Conservation (phyloP, 2,329 filamentous ascomycete genomes). For the Arthrobotrys pseudoclavata region DNA sequence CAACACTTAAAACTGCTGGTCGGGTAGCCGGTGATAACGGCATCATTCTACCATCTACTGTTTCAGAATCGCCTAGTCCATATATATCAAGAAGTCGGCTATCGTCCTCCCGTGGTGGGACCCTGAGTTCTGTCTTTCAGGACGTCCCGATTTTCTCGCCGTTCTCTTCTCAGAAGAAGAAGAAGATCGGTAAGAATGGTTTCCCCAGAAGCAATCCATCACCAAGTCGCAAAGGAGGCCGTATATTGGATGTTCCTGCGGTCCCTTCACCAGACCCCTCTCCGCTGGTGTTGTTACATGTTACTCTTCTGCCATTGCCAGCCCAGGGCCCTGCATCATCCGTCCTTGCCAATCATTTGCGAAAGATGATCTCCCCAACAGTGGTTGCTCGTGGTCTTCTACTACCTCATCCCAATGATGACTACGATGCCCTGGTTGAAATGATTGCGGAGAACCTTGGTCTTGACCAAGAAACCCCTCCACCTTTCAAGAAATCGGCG, state of each 20-base stretch:
- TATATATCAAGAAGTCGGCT: constrained; percentile 41
- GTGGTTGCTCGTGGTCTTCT: constrained; percentile 80
- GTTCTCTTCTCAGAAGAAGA: constrained; percentile 53
- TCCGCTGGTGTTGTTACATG: constrained; percentile 83
- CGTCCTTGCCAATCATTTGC: constrained; percentile 74
- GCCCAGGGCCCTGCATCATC: constrained; percentile 72
- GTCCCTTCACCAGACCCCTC: constrained; percentile 66
- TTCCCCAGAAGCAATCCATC: constrained; percentile 39
- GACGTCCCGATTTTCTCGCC: constrained; percentile 47
- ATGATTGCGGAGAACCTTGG: constrained; percentile 79
- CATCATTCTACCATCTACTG: constrained; percentile 23
- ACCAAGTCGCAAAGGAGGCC: constrained; percentile 43
- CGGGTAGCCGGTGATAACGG: constrained; percentile 55
- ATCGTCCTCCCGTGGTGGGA: constrained; percentile 39
- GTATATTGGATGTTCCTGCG: constrained; percentile 28
- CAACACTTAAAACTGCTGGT: constrained; percentile 49
- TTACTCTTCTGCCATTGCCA: constrained; percentile 79
- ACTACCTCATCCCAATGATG: constrained; percentile 81
- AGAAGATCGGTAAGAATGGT: constrained; percentile 32
- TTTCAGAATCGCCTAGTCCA: constrained; percentile 51
- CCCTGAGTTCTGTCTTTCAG: constrained; percentile 29
- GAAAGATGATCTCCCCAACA: constrained; percentile 79
- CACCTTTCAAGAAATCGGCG: constrained; percentile 64
- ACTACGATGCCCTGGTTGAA: constrained; percentile 84
- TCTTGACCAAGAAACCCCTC: constrained; percentile 69